Conservation (phyloP, 2,329 filamentous ascomycete species). For the Sclerotinia trifoliorum region DNA sequence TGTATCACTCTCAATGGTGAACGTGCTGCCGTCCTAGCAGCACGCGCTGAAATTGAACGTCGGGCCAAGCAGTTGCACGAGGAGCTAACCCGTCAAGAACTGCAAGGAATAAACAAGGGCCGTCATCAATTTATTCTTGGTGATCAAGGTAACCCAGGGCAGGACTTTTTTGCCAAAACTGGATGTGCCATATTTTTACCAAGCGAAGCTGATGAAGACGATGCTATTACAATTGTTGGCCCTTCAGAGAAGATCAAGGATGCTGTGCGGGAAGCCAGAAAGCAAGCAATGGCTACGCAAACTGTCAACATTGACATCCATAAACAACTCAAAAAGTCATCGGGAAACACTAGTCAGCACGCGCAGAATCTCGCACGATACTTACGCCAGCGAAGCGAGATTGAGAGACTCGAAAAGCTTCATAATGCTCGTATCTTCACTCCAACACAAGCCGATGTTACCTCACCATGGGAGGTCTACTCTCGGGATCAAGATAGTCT, state of each 20-base stretch:
- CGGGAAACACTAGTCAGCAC: conserved; percentile 72
- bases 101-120: conserved; percentile 76
- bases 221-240: conserved; percentile 80
- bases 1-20: conserved; percentile 87
- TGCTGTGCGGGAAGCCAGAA: conserved; percentile 81
- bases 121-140: conserved; percentile 95
- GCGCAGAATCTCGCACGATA: conserved; percentile 87
- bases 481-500: conserved; percentile 81
- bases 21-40: conserved; percentile 75
- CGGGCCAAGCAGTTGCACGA: conserved; percentile 72
- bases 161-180: conserved; percentile 87
- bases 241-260: conserved; percentile 69
- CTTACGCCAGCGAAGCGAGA: conserved; percentile 75
- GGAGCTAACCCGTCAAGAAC: conserved; percentile 60
- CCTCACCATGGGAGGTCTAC: conserved; percentile 84
- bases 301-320: conserved; percentile 80
- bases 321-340: conserved; percentile 72
- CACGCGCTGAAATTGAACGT: conserved; percentile 76
- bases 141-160: conserved; percentile 71
- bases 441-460: conserved; percentile 66
- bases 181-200: conserved; percentile 86
- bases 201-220: conserved; percentile 66
- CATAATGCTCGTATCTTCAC: conserved; percentile 88
- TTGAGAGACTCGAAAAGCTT: conserved; percentile 75
- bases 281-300: conserved; percentile 83